These are phyloP conservation scores for Pichia paraexigua DNA, from an alignment of 805 yeast species.

Conservation along the genomic window DNA sequence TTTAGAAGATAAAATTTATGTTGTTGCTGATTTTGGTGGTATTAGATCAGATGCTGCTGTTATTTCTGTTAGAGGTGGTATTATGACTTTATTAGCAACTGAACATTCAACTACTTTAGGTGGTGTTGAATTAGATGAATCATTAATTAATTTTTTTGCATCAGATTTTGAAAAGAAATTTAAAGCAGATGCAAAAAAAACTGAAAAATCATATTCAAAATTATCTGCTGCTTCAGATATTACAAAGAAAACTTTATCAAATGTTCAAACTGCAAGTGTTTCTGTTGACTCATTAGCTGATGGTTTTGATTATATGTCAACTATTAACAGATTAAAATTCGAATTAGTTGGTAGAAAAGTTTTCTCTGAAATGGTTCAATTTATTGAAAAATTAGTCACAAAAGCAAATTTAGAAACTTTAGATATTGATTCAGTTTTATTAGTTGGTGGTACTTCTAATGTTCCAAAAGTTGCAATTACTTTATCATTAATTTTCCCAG, in stretches of 20 bases:
- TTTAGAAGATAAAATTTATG: conserved; percentile 63
- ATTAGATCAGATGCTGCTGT: conserved; percentile 94
- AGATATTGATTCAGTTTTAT: conserved; percentile 83
- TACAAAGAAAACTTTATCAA: conserved; percentile 86
- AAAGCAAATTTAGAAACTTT: conserved; percentile 81
- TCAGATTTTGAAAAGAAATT: conserved; percentile 90
- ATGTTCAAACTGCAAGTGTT: conserved; percentile 79
- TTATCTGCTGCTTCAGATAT: conserved; percentile 72
- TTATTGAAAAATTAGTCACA: conserved; percentile 63
- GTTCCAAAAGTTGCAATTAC: conserved; percentile 84
- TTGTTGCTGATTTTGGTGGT: conserved; percentile 96
- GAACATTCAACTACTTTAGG: conserved; percentile 77
- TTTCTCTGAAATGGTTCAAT: conserved; percentile 64
- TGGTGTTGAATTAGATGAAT: conserved; percentile 78
- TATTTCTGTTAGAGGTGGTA: conserved; percentile 87
- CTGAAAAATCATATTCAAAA: conserved; percentile 82
- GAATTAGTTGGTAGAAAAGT: conserved; percentile 81
- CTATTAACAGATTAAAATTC: conserved; percentile 88
- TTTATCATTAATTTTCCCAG: conserved; percentile 72
- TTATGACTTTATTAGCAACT: conserved; percentile 81
- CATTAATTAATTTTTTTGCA: conserved; percentile 76
- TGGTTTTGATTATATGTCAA: conserved; percentile 88
- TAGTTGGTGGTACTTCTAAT: conserved; percentile 90
- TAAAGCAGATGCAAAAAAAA: conserved; percentile 70
- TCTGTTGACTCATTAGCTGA: conserved; percentile 93